Evolutionary conservation across 345 rosid genomes (phyloP).

Genomic region (Populus pruinosa): DNA sequence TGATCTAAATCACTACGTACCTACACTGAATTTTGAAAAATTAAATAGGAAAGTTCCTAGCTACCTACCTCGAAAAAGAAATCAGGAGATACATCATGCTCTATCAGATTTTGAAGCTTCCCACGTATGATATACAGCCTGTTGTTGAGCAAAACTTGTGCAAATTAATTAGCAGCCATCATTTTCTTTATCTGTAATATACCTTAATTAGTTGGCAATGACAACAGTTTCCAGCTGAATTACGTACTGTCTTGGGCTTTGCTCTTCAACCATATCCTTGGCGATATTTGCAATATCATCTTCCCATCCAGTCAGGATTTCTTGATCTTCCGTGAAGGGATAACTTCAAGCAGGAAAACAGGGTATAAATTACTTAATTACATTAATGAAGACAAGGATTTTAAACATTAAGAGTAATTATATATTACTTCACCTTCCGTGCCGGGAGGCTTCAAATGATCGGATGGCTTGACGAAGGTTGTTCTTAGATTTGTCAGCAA

Average conservation of each 20-base stretch:
- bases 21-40: too few relatives aligned
- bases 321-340: slow-evolving; percentile 32
- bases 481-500: slow-evolving; percentile 43
- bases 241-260: slow-evolving; percentile 58
- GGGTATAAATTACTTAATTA: not conserved
- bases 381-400: not conserved
- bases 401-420: not conserved
- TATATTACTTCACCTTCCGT: slow-evolving; percentile 17
- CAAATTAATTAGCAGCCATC: not conserved
- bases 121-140: slow-evolving; percentile 55
- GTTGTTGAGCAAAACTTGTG: not conserved
- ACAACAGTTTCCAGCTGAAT: too few relatives aligned
- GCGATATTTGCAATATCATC: slow-evolving; percentile 59
- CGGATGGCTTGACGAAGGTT: slow-evolving; percentile 68
- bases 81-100: slow-evolving; percentile 49
- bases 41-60: not conserved
- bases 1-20: too few relatives aligned
- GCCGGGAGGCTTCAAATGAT: slow-evolving; percentile 54
- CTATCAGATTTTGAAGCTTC: slow-evolving; percentile 51
- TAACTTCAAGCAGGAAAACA: slow-evolving; percentile 22
- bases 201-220: not conserved
- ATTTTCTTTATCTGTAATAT: not conserved
- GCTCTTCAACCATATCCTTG: slow-evolving; percentile 48
- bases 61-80: slow-evolving; percentile 40
- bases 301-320: slow-evolving; percentile 51